These are phyloP conservation scores for Kodamaea sp. DNA, from an alignment of 1,139 yeast genomes.

Conservation along the genomic window DNA sequence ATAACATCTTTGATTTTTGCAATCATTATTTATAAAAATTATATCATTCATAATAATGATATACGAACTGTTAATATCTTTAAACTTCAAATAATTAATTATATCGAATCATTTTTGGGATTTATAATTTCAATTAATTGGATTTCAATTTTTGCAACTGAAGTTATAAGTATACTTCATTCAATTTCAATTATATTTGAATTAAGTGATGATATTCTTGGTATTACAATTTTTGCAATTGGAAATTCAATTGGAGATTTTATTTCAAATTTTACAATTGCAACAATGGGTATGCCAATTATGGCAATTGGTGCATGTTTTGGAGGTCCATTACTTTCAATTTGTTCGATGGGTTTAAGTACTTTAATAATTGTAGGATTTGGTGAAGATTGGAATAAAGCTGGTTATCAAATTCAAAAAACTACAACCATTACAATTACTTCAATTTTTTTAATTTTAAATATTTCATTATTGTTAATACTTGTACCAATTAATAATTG, in stretches of 20 bases:
- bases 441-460: conserved; percentile 31
- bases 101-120: conserved; percentile 49
- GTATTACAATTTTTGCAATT: conserved; percentile 83
- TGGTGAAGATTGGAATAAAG: conserved; percentile 3
- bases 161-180: conserved; percentile 65
- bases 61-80: conserved; percentile 3
- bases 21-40: conserved; percentile 4
- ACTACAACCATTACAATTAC: conserved; percentile 19
- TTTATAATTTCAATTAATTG: conserved; percentile 67
- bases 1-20: background rate
- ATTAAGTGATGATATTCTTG: conserved; percentile 73
- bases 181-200: conserved; percentile 57
- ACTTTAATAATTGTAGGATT: conserved; percentile 50
- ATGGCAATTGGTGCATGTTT: conserved; percentile 95
- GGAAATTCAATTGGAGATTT: conserved; percentile 93
- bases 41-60: conserved; percentile 3
- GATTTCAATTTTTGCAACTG: conserved; percentile 75
- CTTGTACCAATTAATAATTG: conserved; percentile 63
- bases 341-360: conserved; percentile 50
- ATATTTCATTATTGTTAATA: conserved; percentile 49
- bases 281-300: conserved; percentile 80
- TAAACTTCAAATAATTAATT: conserved; percentile 22
- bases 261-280: conserved; percentile 79
- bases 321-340: conserved; percentile 76
- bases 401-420: conserved; percentile 12